A percentile compares a stretch with the other conserved stretches of the same genome.
Evolutionary conservation across 176 grass and related monocot genomes (phyloP).

Genomic region (Tillandsia fasciculata): DNA sequence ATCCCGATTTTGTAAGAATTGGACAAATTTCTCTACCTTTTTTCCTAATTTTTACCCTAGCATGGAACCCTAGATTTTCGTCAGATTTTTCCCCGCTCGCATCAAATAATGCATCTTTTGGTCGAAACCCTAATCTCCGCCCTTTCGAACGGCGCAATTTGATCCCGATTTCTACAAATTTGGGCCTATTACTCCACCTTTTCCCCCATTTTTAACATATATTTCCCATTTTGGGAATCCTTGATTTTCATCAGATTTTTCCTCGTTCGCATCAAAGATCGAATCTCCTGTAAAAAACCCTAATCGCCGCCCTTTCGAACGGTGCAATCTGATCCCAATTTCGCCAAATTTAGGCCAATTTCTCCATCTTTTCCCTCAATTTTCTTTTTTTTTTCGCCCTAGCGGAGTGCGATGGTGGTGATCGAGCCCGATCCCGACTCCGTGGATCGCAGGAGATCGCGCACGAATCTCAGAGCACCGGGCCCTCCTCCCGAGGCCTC

Average conservation of each 20-base stretch:
- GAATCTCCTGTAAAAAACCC: neutral
- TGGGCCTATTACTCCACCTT: too few species aligned
- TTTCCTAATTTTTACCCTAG: too few species aligned
- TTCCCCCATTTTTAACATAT: too few species aligned
- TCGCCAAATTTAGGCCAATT: neutral
- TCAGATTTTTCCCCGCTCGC: neutral
- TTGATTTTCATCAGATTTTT: neutral
- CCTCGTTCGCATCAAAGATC: neutral
- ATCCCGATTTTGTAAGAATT: neutral
- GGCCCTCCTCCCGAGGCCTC: neutral
- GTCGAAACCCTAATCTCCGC: neutral
- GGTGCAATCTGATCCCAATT: neutral
- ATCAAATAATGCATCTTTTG: neutral
- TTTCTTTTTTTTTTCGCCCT: neutral
- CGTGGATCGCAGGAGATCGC: neutral
- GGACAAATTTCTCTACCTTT: too few species aligned
- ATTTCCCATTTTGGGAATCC: neutral
- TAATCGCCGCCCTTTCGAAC: neutral
- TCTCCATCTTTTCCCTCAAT: neutral
- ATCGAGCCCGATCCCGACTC: neutral
- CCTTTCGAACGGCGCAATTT: neutral
- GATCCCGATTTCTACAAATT: neutral
- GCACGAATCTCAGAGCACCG: neutral
- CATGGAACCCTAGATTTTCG: neutral
- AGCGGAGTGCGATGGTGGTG: neutral